Percentiles rank a stretch among this genome's conserved stretches.
phyloP scores from a whole-genome alignment of 1,284 basidiomycete genomes.

The Ganoderma lucidum region DNA sequence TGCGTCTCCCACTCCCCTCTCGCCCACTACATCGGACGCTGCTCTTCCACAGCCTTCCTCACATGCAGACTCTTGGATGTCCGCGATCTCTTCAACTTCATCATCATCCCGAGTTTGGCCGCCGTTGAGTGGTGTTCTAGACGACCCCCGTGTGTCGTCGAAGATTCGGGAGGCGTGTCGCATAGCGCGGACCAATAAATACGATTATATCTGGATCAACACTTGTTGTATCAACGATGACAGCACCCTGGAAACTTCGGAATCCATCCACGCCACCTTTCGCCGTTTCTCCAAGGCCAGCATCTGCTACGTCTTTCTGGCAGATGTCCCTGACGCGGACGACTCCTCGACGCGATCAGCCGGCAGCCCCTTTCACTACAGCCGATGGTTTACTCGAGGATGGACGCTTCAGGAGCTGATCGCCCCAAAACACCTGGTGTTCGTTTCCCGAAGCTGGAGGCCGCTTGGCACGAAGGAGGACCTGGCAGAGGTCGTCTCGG shows the following conservation, averaged over 20 bases:
- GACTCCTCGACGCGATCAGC: background rate
- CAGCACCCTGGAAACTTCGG: background rate
- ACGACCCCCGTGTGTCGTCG: background rate
- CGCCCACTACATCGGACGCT: background rate
- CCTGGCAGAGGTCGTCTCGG: background rate
- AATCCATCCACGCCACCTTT: background rate
- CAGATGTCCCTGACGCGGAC: background rate
- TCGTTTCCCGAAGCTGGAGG: slow-evolving; percentile 1
- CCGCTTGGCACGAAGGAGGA: slow-evolving; percentile 2
- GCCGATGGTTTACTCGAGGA: background rate
- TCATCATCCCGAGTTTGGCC: background rate
- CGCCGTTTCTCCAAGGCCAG: background rate
- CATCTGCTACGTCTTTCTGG: background rate
- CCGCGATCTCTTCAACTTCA: background rate
- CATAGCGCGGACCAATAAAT: background rate
- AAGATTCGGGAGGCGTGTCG: background rate
- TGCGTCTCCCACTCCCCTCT: background rate
- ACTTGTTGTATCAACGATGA: background rate
- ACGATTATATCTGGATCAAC: slow-evolving; percentile 5
- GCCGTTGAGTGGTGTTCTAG: background rate
- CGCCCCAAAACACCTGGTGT: background rate
- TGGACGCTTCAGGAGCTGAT: slow-evolving; percentile 2
- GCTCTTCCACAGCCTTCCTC: background rate
- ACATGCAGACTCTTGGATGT: background rate
- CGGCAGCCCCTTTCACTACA: background rate